Evolutionary conservation across 371 early-diverging fungal genomes (phyloP).

Genomic region (Actinomortierella wolfii): DNA sequence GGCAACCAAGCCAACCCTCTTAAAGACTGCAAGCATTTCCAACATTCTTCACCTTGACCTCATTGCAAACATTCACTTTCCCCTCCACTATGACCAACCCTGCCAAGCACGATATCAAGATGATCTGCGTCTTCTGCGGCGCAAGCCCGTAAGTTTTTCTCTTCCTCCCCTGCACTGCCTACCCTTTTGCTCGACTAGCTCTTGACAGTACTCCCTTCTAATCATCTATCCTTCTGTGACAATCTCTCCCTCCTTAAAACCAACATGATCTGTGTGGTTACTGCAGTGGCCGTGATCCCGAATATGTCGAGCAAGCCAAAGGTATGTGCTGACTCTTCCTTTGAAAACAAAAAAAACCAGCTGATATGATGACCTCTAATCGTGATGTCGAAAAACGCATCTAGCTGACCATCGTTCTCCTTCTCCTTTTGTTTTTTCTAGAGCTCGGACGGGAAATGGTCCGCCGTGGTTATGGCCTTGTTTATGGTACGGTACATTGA

Average conservation of each 20-base stretch:
- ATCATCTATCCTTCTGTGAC: no score
- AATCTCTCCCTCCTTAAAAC: no score
- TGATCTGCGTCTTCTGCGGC: constrained; percentile 83
- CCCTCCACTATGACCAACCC: neutral
- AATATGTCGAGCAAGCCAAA: constrained; percentile 58
- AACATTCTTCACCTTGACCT: neutral
- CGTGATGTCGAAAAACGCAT: neutral
- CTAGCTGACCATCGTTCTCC: neutral
- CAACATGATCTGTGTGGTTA: no score
- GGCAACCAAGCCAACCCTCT: neutral
- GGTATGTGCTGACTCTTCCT: constrained; percentile 35
- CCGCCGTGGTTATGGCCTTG: constrained; percentile 68
- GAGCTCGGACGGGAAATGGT: constrained; percentile 69
- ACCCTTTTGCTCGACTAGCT: no score
- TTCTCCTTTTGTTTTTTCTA: constrained; percentile 13
- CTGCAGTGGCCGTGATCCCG: constrained; percentile 54
- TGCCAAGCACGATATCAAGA: constrained; percentile 38
- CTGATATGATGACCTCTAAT: no score
- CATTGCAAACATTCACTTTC: neutral
- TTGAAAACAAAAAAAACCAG: neutral
- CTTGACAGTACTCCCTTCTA: no score
- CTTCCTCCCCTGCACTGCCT: neutral
- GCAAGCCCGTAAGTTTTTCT: constrained; percentile 48
- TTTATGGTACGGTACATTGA: constrained; percentile 64
- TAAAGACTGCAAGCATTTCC: no score